Conservation (phyloP, 1,139 yeast genomes). For the Zygoascus hellenicus region DNA sequence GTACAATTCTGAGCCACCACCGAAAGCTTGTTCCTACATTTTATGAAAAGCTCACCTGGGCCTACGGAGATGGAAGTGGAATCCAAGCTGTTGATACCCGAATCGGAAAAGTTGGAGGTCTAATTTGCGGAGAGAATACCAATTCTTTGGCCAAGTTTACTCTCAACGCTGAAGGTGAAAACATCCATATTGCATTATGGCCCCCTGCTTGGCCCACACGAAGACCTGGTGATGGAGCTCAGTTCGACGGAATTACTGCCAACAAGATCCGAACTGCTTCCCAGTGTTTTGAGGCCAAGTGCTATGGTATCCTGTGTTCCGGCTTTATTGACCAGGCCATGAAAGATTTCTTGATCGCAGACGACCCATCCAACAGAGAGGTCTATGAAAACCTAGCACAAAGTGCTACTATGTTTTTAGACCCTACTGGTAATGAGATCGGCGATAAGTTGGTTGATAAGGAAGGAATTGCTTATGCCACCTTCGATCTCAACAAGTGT, state of each 20-base stretch:
- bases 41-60: constrained; percentile 21
- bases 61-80: constrained; percentile 23
- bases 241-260: constrained; percentile 20
- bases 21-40: constrained; percentile 22
- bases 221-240: constrained; percentile 16
- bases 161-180: constrained; percentile 21
- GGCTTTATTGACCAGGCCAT: constrained; percentile 17
- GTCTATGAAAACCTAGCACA: constrained; percentile 16
- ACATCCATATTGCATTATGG: constrained; percentile 22
- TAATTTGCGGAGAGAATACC: constrained; percentile 24
- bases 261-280: constrained; percentile 20
- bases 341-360: constrained; percentile 17
- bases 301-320: constrained; percentile 21
- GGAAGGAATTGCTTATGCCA: constrained; percentile 24
- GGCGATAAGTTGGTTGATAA: constrained; percentile 18
- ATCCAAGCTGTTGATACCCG: constrained; percentile 20
- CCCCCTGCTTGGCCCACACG: constrained; percentile 21
- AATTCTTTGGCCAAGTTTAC: constrained; percentile 21
- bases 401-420: constrained; percentile 21
- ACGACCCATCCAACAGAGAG: constrained; percentile 20
- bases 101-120: constrained; percentile 21
- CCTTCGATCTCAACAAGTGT: constrained; percentile 20
- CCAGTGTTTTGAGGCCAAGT: constrained; percentile 22
- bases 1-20: constrained; percentile 19
- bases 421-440: constrained; percentile 20